Evolutionary conservation across 139 green algal genomes (phyloP).

Genomic region (Nannochloris sp.): DNA sequence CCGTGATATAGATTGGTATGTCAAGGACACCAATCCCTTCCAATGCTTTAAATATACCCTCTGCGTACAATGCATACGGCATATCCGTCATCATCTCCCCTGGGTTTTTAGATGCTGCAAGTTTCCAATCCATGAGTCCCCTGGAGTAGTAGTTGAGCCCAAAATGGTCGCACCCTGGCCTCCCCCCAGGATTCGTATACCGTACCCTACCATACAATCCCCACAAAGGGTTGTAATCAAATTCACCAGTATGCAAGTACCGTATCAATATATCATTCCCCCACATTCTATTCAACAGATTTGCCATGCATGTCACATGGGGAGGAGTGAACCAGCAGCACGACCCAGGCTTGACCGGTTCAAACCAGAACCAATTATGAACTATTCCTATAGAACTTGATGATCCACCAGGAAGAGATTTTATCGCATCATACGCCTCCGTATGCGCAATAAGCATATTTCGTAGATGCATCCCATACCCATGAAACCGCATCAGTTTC

Average conservation of each 20-base stretch:
- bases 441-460: conserved; percentile 44
- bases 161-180: conserved; percentile 38
- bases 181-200: conserved; percentile 6
- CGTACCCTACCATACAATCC: conserved; percentile 2
- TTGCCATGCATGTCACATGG: conserved; percentile 20
- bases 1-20: conserved; percentile 78
- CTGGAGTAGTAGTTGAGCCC: conserved; percentile 53
- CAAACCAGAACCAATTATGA: conserved; percentile 50
- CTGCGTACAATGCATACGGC: conserved; percentile 64
- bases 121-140: conserved; percentile 44
- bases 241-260: conserved; percentile 43
- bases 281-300: conserved; percentile 35
- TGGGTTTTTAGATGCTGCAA: conserved; percentile 31
- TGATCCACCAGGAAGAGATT: conserved; percentile 37
- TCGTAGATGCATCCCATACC: conserved; percentile 23
- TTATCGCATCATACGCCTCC: conserved; percentile 57
- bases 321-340: conserved; percentile 7
- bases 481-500: conserved; percentile 31
- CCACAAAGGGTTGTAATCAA: conserved; percentile 25
- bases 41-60: conserved; percentile 37
- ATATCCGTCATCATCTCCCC: conserved; percentile 79
- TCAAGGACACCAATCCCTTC: conserved; percentile 26
- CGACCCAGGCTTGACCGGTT: conserved; percentile 15
- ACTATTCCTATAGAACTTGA: conserved; percentile 36
- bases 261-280: conserved; percentile 37